A percentile compares a stretch with the other conserved stretches of the same genome.
phyloP scores from a whole-genome alignment of 129 eudicot species.

The Saussurea involucrata region DNA sequence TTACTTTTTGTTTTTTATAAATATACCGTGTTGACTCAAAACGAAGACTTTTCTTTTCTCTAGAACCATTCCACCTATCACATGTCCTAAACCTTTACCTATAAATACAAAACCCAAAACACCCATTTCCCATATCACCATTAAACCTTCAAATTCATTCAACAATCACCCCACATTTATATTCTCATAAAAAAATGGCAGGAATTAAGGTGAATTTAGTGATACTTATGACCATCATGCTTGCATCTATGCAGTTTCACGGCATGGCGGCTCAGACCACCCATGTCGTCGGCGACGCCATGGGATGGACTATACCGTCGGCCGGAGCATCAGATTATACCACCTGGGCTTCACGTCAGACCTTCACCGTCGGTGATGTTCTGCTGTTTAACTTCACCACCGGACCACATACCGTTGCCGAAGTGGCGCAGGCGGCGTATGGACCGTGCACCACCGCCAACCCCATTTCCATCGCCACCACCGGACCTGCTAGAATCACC shows the following conservation, averaged over 20 bases:
- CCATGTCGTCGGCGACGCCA: slow-evolving; percentile 37
- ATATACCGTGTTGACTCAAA: too few species aligned
- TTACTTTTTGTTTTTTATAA: too few species aligned
- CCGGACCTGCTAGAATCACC: slow-evolving; percentile 38
- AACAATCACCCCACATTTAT: too few species aligned
- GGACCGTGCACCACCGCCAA: slow-evolving; percentile 43
- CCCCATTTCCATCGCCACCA: slow-evolving; percentile 16
- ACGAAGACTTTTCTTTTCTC: neutral
- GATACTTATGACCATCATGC: slow-evolving; percentile 4
- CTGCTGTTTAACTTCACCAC: slow-evolving; percentile 38
- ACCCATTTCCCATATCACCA: neutral
- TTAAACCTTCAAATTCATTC: neutral
- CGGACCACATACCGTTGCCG: slow-evolving; percentile 38
- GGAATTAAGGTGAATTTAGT: neutral
- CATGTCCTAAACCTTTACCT: neutral
- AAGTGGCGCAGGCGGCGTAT: slow-evolving; percentile 34
- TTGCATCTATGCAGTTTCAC: slow-evolving; percentile 5
- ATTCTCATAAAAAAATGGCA: too few species aligned
- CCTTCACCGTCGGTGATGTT: slow-evolving; percentile 50
- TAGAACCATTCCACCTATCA: neutral
- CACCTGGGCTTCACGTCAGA: slow-evolving; percentile 49
- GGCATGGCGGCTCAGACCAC: slow-evolving; percentile 10
- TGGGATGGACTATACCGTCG: slow-evolving; percentile 54
- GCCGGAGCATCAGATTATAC: slow-evolving; percentile 24
- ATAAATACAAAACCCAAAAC: neutral